Evolutionary conservation across 2,329 filamentous ascomycete genomes (phyloP).

Genomic region (Trichoderma arundinaceum): DNA sequence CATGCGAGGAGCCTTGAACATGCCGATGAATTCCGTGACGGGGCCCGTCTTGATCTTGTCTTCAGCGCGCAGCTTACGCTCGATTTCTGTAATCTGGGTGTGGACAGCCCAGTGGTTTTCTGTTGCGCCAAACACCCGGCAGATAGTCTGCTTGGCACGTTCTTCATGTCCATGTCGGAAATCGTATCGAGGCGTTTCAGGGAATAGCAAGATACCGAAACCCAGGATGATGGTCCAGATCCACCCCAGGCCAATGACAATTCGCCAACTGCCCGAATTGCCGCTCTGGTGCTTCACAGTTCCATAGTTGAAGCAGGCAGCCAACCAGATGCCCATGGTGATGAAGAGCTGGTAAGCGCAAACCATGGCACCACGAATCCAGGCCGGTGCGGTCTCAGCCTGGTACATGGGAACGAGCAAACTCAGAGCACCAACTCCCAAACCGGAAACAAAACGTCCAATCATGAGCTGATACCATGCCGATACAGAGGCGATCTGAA

Average conservation of each 20-base stretch:
- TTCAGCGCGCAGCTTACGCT: constrained; percentile 58
- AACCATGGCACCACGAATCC: constrained; percentile 69
- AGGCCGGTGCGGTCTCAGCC: constrained; percentile 70
- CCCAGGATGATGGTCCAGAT: constrained; percentile 57
- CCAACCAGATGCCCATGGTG: constrained; percentile 69
- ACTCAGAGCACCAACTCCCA: constrained; percentile 70
- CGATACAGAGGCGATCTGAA: constrained; percentile 62
- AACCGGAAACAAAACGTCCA: constrained; percentile 67
- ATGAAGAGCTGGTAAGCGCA: constrained; percentile 74
- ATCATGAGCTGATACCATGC: constrained; percentile 70
- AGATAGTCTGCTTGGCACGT: constrained; percentile 54
- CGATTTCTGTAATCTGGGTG: constrained; percentile 59
- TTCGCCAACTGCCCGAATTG: constrained; percentile 63
- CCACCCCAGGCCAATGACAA: constrained; percentile 62
- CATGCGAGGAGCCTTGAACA: constrained; percentile 70
- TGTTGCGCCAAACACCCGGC: constrained; percentile 54
- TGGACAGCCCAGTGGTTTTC: constrained; percentile 53
- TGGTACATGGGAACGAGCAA: constrained; percentile 75
- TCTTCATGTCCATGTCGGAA: constrained; percentile 56
- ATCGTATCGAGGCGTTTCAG: constrained; percentile 59
- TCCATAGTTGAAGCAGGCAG: constrained; percentile 66
- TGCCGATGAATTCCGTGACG: constrained; percentile 57
- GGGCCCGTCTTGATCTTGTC: constrained; percentile 47
- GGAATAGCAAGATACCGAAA: constrained; percentile 56
- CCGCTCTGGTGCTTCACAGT: constrained; percentile 54